A percentile compares a stretch with the other conserved stretches of the same genome.
Conservation (phyloP, 2,329 filamentous ascomycete species). For the Gaeumannomyces sp. region DNA sequence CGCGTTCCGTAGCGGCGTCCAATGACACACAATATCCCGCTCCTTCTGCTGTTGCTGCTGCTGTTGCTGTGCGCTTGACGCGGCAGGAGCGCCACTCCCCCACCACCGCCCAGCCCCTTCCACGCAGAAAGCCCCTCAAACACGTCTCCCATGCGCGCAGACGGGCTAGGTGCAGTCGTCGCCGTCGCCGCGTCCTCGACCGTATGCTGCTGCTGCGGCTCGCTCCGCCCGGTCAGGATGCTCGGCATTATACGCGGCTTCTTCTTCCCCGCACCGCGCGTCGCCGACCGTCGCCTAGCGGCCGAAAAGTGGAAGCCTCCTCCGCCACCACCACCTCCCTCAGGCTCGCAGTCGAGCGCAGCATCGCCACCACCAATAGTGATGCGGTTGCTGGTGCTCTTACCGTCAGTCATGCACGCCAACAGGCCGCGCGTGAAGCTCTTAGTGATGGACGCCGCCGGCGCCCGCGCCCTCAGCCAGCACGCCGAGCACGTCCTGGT, state of each 20-base stretch:
- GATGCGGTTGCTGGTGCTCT: slow-evolving; percentile 13
- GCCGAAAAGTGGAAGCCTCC: background rate
- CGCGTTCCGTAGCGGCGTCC: slow-evolving; percentile 29
- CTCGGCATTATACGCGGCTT: background rate
- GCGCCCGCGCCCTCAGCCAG: slow-evolving; percentile 38
- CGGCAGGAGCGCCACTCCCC: background rate
- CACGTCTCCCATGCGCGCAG: background rate
- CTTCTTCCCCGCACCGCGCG: background rate
- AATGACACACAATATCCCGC: slow-evolving; percentile 23
- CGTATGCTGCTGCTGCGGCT: background rate
- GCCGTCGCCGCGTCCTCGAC: background rate
- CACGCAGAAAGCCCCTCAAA: background rate
- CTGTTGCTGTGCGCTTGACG: background rate
- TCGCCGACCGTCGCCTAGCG: background rate
- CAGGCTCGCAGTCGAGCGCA: no score
- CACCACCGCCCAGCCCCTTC: background rate
- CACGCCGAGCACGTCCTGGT: slow-evolving; percentile 50
- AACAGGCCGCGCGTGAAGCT: slow-evolving; percentile 39
- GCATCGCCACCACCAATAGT: background rate
- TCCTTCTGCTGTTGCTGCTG: background rate
- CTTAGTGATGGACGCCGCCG: slow-evolving; percentile 34
- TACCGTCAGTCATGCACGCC: slow-evolving; percentile 25
- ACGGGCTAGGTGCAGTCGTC: background rate
- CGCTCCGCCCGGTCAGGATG: background rate
- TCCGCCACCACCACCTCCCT: no score